Evolutionary conservation across 371 early-diverging fungal genomes (phyloP).

Genomic region (Mortierella sp.): DNA sequence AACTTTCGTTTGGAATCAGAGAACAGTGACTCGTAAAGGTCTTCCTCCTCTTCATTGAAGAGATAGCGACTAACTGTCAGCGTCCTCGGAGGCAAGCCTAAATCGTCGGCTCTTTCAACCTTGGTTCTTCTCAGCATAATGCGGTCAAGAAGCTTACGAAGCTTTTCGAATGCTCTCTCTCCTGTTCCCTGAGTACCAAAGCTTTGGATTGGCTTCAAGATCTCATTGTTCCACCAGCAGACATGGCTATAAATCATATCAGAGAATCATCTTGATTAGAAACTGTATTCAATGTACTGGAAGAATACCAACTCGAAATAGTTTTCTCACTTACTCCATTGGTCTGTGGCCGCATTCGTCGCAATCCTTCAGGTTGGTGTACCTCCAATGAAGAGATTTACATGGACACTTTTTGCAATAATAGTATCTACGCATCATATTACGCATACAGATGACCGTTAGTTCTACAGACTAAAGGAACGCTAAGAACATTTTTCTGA

Average conservation of each 20-base stretch:
- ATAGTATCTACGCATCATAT: conserved; percentile 71
- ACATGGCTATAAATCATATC: conserved; percentile 68
- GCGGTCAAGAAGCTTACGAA: conserved; percentile 82
- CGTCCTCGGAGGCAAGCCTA: conserved; percentile 93
- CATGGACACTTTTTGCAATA: conserved; percentile 92
- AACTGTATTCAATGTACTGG: neutral
- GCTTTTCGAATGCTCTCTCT: conserved; percentile 79
- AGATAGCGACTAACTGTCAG: conserved; percentile 85
- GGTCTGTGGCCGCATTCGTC: conserved; percentile 83
- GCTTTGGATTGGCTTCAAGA: conserved; percentile 93
- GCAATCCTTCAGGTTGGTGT: conserved; percentile 74
- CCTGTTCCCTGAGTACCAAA: conserved; percentile 80
- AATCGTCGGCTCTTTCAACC: conserved; percentile 89
- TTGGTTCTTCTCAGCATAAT: conserved; percentile 97
- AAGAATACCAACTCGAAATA: neutral
- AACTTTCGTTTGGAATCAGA: conserved; percentile 84
- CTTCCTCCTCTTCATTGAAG: conserved; percentile 94
- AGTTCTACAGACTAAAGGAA: neutral
- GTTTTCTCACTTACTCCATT: conserved; percentile 64
- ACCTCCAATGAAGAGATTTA: conserved; percentile 86
- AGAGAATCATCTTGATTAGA: neutral
- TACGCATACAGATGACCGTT: neutral
- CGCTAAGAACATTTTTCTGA: neutral
- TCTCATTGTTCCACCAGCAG: conserved; percentile 97
- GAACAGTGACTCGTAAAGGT: conserved; percentile 91